These are phyloP conservation scores for Noccaea bulbosa DNA, from an alignment of 345 rosid genomes.

Conservation along the genomic window DNA sequence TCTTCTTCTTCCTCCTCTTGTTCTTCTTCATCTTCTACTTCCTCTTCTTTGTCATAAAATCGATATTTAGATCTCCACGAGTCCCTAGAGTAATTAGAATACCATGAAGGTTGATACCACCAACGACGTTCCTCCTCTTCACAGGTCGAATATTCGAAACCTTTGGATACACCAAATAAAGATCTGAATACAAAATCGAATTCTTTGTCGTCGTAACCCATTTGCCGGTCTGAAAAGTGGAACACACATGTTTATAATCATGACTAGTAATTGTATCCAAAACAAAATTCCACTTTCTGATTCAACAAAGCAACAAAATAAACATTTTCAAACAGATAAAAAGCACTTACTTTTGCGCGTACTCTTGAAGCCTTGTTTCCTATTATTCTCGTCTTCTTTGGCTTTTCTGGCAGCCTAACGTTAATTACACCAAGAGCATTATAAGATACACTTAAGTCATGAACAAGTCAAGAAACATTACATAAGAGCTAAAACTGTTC, in stretches of 20 bases:
- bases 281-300: neutral
- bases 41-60: constrained; percentile 43
- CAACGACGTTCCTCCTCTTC: constrained; percentile 53
- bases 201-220: constrained; percentile 55
- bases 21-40: neutral
- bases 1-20: constrained; percentile 18
- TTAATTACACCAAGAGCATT: constrained; percentile 46
- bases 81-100: constrained; percentile 46
- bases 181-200: constrained; percentile 55
- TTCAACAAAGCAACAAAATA: neutral
- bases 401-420: constrained; percentile 48
- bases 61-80: constrained; percentile 50
- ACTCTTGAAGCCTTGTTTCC: constrained; percentile 39
- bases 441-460: constrained; percentile 10
- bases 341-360: constrained; percentile 55
- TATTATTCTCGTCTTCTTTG: constrained; percentile 30
- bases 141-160: constrained; percentile 50
- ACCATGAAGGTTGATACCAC: constrained; percentile 38
- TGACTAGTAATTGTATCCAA: neutral
- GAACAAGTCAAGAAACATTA: neutral
- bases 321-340: neutral
- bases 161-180: constrained; percentile 53
- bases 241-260: neutral
- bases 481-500: neutral
- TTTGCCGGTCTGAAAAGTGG: constrained; percentile 48